Evolutionary conservation across 2,329 filamentous ascomycete species (phyloP), one percentile per base, ranked within the genome.

Genomic region (Alternaria sp.): DNA sequence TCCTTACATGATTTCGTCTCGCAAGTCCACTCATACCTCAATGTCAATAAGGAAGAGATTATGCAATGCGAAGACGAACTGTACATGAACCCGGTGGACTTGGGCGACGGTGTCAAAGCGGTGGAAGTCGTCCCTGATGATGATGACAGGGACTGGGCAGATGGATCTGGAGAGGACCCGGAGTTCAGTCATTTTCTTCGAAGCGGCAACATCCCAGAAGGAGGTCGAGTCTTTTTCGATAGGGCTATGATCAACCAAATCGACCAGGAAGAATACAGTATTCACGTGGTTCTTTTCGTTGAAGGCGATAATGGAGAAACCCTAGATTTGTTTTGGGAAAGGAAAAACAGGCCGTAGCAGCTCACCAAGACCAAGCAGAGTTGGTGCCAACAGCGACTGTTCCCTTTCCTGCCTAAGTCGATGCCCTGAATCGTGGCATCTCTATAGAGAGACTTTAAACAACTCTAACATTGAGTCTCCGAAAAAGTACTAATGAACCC

Each of bases 31-130:
- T 32, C 30, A 32, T 32, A 32, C 30, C 30, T 32, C 13, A 32
- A 32, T 55, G 23, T 19, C 36, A 54, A 64, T 32, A 61, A 57
- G 49, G 49, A 64, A 11, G 44, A 45, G 19, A 61, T 49, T 45
- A 58, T 19, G 19, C 45, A 25, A 47, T 57, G 51, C 61, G 52
- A 63, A 40, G 56, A 59, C 51, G 56, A 63, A 25, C 51, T 21
- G 11, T 63, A 59, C 61, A 12, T 43, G 28, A 25, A 36, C 25
- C 45, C 56, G 11, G 45, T 23, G 19, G 61, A 59, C 23, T 25
- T 59, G 23, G 44, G 47, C 17, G 56, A 54, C 28, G 50, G 50
- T 25, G 40, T 45, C 12, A 50, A 63, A 44, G 36, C 54, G 21
- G 60, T 28, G 11, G 40, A 43, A 21, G 50, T 52, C 32, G 47